Evolutionary conservation across 768 basidiomycete genomes (phyloP).

Genomic region (Boletus tomentosulus): DNA sequence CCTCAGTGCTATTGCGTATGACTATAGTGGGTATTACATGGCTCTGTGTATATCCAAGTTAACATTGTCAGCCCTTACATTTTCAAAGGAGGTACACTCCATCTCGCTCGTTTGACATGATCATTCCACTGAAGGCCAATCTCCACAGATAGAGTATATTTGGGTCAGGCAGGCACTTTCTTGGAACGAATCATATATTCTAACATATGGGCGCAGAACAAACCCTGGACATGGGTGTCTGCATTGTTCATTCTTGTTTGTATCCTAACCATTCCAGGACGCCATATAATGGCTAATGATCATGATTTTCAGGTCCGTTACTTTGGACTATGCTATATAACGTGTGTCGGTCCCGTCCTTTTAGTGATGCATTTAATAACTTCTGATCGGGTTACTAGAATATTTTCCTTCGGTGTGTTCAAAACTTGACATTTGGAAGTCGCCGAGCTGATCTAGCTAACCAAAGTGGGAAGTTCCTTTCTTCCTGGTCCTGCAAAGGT

Average conservation of each 20-base stretch:
- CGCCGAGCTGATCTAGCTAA: neutral
- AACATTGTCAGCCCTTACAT: neutral
- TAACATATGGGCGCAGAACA: neutral
- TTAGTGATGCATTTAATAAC: neutral
- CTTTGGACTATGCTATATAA: neutral
- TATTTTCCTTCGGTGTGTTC: neutral
- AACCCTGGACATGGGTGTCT: conserved; percentile 2
- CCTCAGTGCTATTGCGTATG: neutral
- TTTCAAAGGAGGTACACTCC: neutral
- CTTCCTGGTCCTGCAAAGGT: neutral
- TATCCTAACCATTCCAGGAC: neutral
- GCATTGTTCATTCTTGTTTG: neutral
- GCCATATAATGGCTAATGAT: too few species aligned
- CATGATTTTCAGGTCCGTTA: conserved; percentile 1
- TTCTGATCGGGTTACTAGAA: neutral
- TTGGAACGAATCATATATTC: neutral
- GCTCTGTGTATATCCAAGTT: neutral
- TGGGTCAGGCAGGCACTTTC: conserved; percentile 1
- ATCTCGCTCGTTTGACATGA: too few species aligned
- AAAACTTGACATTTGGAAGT: neutral
- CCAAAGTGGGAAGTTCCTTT: neutral
- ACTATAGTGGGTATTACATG: neutral
- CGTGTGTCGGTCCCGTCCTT: neutral
- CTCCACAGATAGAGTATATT: conserved; percentile 4
- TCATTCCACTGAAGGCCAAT: neutral